Evolutionary conservation across 345 rosid species (phyloP).

Genomic region (Cochlearia excelsa): DNA sequence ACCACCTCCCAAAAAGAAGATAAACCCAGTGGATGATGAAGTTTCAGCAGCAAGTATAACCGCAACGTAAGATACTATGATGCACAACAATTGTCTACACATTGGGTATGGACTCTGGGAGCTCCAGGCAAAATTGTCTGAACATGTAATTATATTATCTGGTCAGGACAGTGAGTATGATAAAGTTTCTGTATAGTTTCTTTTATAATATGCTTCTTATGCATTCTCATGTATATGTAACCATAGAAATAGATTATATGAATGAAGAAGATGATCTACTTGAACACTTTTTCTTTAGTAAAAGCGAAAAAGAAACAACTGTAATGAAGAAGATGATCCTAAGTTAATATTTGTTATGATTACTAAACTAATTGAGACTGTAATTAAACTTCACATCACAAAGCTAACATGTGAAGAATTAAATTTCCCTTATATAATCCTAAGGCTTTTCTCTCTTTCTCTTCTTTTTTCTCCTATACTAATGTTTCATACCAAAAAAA

Average conservation of each 20-base stretch:
- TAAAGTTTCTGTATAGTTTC: constrained; percentile 19
- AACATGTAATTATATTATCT: not conserved
- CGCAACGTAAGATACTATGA: constrained; percentile 18
- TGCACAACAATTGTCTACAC: constrained; percentile 1
- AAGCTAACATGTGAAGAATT: constrained; percentile 20
- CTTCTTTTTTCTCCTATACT: constrained; percentile 30
- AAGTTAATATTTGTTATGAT: too few relatives aligned
- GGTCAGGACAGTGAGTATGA: not conserved
- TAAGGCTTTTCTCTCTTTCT: constrained; percentile 17
- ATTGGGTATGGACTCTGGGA: constrained; percentile 1
- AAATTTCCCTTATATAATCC: not conserved
- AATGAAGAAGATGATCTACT: constrained; percentile 7
- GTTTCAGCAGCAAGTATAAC: constrained; percentile 44
- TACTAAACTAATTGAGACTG: too few relatives aligned
- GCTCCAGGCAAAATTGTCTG: constrained; percentile 19
- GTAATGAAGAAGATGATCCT: too few relatives aligned
- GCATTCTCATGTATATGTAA: constrained; percentile 23
- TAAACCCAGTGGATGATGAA: constrained; percentile 50
- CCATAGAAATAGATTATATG: constrained; percentile 20
- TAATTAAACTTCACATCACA: too few relatives aligned
- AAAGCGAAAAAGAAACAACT: too few relatives aligned
- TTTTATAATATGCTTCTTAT: constrained; percentile 21
- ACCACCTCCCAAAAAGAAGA: constrained; percentile 54
- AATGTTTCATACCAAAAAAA: constrained; percentile 21
- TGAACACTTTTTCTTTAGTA: too few relatives aligned